Evolutionary conservation across 805 yeast genomes (phyloP), one percentile per base, ranked within the genome.

Genomic region (Candida vartiovaarae): DNA sequence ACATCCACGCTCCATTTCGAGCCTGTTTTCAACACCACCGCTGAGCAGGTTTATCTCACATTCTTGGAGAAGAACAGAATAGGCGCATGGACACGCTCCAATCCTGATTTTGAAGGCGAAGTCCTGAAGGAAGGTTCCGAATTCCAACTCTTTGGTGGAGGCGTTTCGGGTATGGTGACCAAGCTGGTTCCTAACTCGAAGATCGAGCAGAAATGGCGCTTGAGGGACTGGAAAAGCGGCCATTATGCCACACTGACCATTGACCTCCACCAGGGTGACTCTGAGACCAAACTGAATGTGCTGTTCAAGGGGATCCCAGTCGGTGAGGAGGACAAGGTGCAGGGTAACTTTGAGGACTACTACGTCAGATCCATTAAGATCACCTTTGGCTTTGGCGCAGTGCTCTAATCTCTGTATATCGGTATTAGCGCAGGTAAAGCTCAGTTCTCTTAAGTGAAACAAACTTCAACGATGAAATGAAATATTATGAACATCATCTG

Each of bases 331-430:
- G 93, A 95, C 56, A 66, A 83, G 55, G 96, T 86, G 34, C 78
- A 80, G 57, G 76, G 72, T 34, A 93, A 91, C 64, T 91, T 93
- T 59, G 87, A 88, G 56, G 88, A 86, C 48, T 86, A 89, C 65
- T 93, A 93, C 61, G 80, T 93, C 41, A 82, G 83, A 65, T 78
- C 95, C 6, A 91, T 93, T 59, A 93, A 89, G 68, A 61, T 87
- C 36, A 84, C 96, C 0, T 93, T 93, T 64, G 99, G 99, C 1
- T 90, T 86, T 62, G 98, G 98, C 15, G 86, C 93, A n/a, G 95
- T 88, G 10, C 69, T 88, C 54, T 87, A 67, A 36, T 15, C 20
- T 15, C 20, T 15, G 20, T 15, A 15, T 15, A 15, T 15, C 20
- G 20, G 20, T 15, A 15, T 15, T 15, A 15, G 20, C 20, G 20